Base-by-base conservation (phyloP, 1,284 basidiomycete species). In the Erythrobasidium hasegawianum region DNA sequence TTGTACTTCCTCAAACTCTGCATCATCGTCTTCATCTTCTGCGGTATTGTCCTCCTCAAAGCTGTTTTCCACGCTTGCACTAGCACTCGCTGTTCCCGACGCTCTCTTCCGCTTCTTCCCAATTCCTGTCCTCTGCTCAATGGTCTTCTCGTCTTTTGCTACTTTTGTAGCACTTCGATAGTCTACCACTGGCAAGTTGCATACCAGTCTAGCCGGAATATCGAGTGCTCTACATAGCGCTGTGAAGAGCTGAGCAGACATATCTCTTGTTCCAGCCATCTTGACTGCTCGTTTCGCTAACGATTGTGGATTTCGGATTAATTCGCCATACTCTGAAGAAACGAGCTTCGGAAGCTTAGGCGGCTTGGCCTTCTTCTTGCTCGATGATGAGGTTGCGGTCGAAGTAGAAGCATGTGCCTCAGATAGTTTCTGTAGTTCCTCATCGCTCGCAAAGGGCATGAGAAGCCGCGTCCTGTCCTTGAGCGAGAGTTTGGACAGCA, bases 161-260 rank as follows among this genome's bases (percentile, higher is more conserved):
- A 71, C 47, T 68, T 73, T 73, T 76, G 79, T 68, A 76, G 80
- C 22, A 79, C 79, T 62, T 13, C 69, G 55, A 67, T 72, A 73
- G 43, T 74, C 72, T 13, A 97, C 86, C 59, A 89, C 87, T 77
- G 98, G 95, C 43, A 97, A 77, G 73, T 90, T 95, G 68, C 89
- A 86, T 14, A 97, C 88, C 43, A 98, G 81, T 26, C 96, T 82
- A 1, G 91, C 84, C 0, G 94, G 94, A 20, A 98, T 86, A 13
- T 87, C 88, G 9, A 97, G 81, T 2, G 87, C 88, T 16, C 96
- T 83, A 75, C 92, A 93, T 0, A 97, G 80, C 0, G 89, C 86
- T 10, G 92, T 95, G 75, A 97, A 97, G 5, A 98, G 82, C 73
- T 95, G 90, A 0, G 91, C 88, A 68, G 89, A 90, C 41, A 87